These are phyloP conservation scores for Purpureocillium takamizusanense DNA, from an alignment of 2,329 filamentous ascomycete genomes.

Conservation along the genomic window DNA sequence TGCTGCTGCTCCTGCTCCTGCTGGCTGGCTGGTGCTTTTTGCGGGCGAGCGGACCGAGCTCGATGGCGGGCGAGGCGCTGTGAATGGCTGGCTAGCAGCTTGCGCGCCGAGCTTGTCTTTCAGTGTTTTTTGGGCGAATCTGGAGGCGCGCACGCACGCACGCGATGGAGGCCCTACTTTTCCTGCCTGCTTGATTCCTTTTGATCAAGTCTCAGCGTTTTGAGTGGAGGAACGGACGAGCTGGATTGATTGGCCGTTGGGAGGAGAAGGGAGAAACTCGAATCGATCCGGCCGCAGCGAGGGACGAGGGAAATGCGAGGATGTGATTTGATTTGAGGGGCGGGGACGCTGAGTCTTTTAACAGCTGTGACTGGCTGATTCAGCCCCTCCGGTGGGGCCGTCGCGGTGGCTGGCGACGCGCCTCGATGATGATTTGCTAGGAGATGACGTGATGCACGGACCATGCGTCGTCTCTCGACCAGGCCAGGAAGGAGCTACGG, in stretches of 20 bases:
- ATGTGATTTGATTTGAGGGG: constrained; percentile 41
- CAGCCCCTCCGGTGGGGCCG: constrained; percentile 28
- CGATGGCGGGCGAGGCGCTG: constrained; percentile 8
- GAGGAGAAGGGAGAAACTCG: constrained; percentile 20
- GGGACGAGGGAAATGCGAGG: constrained; percentile 33
- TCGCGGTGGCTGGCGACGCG: constrained; percentile 13
- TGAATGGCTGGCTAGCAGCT: constrained; percentile 13
- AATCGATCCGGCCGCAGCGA: constrained; percentile 12
- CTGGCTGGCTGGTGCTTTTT: constrained; percentile 1
- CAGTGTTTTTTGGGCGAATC: constrained; percentile 8
- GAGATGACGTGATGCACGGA: constrained; percentile 18
- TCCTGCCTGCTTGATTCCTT: constrained; percentile 1
- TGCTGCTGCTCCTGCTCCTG: too few relatives aligned
- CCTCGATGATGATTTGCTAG: constrained; percentile 20
- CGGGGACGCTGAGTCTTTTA: constrained; percentile 31
- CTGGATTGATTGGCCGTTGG: constrained; percentile 39
- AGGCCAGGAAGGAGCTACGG: background rate
- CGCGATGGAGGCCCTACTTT: constrained; percentile 8
- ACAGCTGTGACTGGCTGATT: constrained; percentile 42
- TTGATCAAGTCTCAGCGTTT: constrained; percentile 6
- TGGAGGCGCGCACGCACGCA: constrained; percentile 13
- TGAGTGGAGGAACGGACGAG: constrained; percentile 28
- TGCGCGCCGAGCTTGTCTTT: background rate
- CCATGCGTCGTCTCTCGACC: constrained; percentile 4
- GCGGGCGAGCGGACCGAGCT: constrained; percentile 9